These are phyloP conservation scores for Clitopilus hobsonii DNA, from an alignment of 768 basidiomycete genomes.

Conservation along the genomic window DNA sequence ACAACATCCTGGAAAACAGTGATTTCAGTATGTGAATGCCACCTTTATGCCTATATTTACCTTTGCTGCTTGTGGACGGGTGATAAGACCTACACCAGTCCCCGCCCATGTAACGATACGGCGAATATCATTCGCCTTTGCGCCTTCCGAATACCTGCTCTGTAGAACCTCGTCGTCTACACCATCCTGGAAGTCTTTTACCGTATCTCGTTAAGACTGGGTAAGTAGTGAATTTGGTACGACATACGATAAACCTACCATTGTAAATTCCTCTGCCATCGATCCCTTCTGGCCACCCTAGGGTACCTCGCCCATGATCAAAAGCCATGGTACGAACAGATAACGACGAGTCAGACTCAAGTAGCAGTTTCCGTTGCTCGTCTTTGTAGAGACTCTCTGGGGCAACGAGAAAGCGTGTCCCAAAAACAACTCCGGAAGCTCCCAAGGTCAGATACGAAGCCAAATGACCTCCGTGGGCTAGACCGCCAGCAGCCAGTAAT, in stretches of 20 bases:
- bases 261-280: slow-evolving; percentile 62
- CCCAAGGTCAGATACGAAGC: slow-evolving; percentile 64
- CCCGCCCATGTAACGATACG: slow-evolving; percentile 68
- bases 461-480: slow-evolving; percentile 60
- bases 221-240: slow-evolving; percentile 3
- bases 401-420: slow-evolving; percentile 72
- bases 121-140: slow-evolving; percentile 37
- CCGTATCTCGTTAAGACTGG: slow-evolving; percentile 36
- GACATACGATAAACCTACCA: slow-evolving; percentile 25
- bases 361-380: slow-evolving; percentile 47
- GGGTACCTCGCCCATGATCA: slow-evolving; percentile 49
- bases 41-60: slow-evolving; percentile 16
- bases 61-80: slow-evolving; percentile 33
- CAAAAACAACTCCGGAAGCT: slow-evolving; percentile 62
- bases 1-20: slow-evolving; percentile 42
- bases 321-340: slow-evolving; percentile 62
- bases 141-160: slow-evolving; percentile 41
- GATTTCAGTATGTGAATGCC: neutral
- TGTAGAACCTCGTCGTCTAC: slow-evolving; percentile 36
- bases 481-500: slow-evolving; percentile 72
- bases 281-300: slow-evolving; percentile 57
- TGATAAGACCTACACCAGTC: slow-evolving; percentile 55
- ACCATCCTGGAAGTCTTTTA: slow-evolving; percentile 51
- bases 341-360: slow-evolving; percentile 35
- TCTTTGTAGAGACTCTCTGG: slow-evolving; percentile 58